Evolutionary conservation across 164 flowering plant genomes (phyloP), one percentile per base, ranked within the genome.

Genomic region (Dillenia suffruticosa): DNA sequence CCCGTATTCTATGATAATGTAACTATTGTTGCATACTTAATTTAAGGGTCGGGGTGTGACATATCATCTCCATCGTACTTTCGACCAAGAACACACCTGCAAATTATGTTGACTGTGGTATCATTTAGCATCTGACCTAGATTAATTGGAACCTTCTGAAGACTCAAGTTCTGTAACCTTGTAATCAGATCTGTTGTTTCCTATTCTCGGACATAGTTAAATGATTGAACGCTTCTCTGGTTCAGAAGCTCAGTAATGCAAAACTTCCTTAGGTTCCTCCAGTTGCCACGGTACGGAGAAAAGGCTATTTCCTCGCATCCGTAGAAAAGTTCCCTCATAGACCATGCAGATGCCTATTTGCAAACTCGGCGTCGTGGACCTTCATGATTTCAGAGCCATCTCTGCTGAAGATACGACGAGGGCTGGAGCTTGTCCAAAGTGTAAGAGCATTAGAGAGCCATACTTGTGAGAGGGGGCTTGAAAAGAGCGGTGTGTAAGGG

Each of bases 361-460:
- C 61, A 66, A 68, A 61, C 19, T 26, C 48, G 1, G 44, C 22
- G 19, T 68, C 71, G 44, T 54, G 61, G 17, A 43, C 13, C 19
- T 61, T 61, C 8, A 68, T 9, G 49, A 68, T 51, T 11, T 68
- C 61, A 8, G 24, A 43, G 71, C 65, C 10, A 22, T 40, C 8
- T 62, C 26, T 14, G 65, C 32, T 1, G 71, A 68, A 1, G 71
- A 68, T 7, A 67, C 58, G 11, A 67, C 64, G 10, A 67, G 15
- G 10, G 70, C 17, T 24, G 64, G 60, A 10, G 46, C 44, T 24
- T 16, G 24, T 2, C 70, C 70, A 1, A 67, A 51, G 44, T 62
- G 71, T 10, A 68, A 14, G 61, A 44, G 40, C 71, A 68, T 19
- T 19, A 19, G 22, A 19, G 22, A 19, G 22, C 22, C 22, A 19